Evolutionary conservation across 768 basidiomycete genomes (phyloP).

Genomic region (Dentipellis sp.): DNA sequence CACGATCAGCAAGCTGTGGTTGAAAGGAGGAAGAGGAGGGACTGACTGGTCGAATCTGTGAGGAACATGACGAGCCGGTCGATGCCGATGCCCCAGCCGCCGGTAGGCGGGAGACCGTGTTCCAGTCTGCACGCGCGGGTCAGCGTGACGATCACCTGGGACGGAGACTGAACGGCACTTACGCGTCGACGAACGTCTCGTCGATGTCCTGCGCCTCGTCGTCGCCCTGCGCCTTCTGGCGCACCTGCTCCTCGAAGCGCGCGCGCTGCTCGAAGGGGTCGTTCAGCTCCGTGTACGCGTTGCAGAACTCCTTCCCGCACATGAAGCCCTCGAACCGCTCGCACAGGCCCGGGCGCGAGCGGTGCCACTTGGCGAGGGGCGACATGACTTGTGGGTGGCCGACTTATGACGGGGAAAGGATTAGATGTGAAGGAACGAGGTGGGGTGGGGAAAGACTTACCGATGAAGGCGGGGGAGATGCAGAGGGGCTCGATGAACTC

Average conservation of each 20-base stretch:
- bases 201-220: slow-evolving; percentile 98
- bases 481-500: slow-evolving; percentile 97
- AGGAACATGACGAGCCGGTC: slow-evolving; percentile 98
- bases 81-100: slow-evolving; percentile 95
- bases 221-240: slow-evolving; percentile 93
- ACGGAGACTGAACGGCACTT: slow-evolving; percentile 23
- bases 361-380: slow-evolving; percentile 97
- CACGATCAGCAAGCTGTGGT: slow-evolving; percentile 10
- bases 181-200: slow-evolving; percentile 94
- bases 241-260: slow-evolving; percentile 90
- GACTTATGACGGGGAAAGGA: slow-evolving; percentile 34
- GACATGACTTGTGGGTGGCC: slow-evolving; percentile 99
- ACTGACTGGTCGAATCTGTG: slow-evolving; percentile 85
- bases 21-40: neutral
- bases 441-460: slow-evolving; percentile 29
- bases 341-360: slow-evolving; percentile 88
- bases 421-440: neutral
- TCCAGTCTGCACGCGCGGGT: slow-evolving; percentile 54
- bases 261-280: slow-evolving; percentile 95
- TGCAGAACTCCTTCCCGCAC: slow-evolving; percentile 97
- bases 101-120: slow-evolving; percentile 95
- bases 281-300: slow-evolving; percentile 99
- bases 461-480: slow-evolving; percentile 93
- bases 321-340: slow-evolving; percentile 99
- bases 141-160: neutral